These are phyloP conservation scores for Adenanthera pavonina DNA, from an alignment of 306 rosid genomes.

Conservation along the genomic window DNA sequence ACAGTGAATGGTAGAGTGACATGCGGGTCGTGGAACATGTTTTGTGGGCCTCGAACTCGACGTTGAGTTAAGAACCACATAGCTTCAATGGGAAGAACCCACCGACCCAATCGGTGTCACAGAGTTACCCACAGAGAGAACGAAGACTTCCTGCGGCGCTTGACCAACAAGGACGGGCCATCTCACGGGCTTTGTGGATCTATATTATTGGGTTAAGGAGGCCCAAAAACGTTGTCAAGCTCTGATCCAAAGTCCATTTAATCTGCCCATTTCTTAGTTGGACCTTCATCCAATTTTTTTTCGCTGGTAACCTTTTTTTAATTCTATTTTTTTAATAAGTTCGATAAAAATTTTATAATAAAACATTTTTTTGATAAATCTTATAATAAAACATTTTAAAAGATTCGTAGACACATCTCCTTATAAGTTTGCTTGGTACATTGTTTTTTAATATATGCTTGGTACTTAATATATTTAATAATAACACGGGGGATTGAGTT, in stretches of 20 bases:
- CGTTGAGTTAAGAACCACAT: slow-evolving; percentile 22
- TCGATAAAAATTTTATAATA: too few species aligned
- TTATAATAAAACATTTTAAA: too few species aligned
- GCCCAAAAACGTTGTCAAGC: background rate
- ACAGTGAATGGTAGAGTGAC: slow-evolving; percentile 25
- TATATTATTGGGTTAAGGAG: background rate
- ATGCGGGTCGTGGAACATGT: slow-evolving; percentile 30
- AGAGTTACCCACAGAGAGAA: background rate
- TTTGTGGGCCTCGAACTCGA: background rate
- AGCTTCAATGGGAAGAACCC: background rate
- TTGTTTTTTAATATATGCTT: too few species aligned
- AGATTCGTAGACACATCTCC: too few species aligned
- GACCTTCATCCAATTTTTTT: background rate
- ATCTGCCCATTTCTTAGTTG: background rate
- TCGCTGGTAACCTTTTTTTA: background rate
- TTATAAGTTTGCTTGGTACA: too few species aligned
- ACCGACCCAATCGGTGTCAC: background rate
- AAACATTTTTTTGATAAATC: too few species aligned
- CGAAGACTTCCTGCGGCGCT: background rate
- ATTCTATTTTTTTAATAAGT: too few species aligned
- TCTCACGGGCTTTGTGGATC: slow-evolving; percentile 18
- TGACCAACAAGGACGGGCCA: slow-evolving; percentile 6
- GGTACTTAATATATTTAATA: too few species aligned
- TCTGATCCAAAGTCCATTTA: background rate
- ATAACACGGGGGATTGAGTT: too few species aligned